Conservation (phyloP, 192 early-diverging fungal genomes). For the Coemansia sp. region DNA sequence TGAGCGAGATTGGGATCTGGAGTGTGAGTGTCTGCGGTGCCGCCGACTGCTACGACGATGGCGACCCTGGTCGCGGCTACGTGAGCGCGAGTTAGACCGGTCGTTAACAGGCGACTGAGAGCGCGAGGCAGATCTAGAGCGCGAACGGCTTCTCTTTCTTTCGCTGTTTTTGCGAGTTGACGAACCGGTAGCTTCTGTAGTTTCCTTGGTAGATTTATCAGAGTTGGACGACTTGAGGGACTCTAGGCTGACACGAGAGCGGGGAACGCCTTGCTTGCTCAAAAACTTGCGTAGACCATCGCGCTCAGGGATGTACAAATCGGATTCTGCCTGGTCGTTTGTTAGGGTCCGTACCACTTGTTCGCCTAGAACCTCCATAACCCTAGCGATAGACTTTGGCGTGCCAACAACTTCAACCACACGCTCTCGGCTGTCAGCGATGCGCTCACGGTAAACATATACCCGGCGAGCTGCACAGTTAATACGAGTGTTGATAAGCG, state of each 20-base stretch:
- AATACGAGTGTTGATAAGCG: constrained; percentile 50
- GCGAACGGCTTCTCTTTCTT: constrained; percentile 18
- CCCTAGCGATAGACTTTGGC: constrained; percentile 28
- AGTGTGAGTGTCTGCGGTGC: constrained; percentile 23
- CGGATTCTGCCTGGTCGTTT: constrained; percentile 44
- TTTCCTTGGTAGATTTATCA: constrained; percentile 5
- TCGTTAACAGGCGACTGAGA: constrained; percentile 19
- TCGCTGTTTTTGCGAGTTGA: constrained; percentile 8
- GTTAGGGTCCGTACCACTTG: constrained; percentile 45
- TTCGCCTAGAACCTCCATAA: constrained; percentile 41
- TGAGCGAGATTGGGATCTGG: constrained; percentile 13
- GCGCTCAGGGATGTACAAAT: constrained; percentile 44
- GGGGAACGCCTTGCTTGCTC: constrained; percentile 48
- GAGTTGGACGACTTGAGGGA: constrained; percentile 24
- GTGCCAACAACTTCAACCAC: constrained; percentile 53
- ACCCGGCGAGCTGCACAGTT: constrained; percentile 46
- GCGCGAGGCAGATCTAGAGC: constrained; percentile 13
- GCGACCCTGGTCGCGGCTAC: constrained; percentile 13
- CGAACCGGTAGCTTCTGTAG: not conserved
- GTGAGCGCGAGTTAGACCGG: constrained; percentile 21
- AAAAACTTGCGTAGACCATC: constrained; percentile 51
- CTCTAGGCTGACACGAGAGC: constrained; percentile 37
- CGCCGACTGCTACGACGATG: constrained; percentile 17
- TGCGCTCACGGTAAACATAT: constrained; percentile 55
- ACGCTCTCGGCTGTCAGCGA: constrained; percentile 50